Base-by-base conservation (phyloP, 352 stramenopile species). In the Phytopythium chamaehyphon region DNA sequence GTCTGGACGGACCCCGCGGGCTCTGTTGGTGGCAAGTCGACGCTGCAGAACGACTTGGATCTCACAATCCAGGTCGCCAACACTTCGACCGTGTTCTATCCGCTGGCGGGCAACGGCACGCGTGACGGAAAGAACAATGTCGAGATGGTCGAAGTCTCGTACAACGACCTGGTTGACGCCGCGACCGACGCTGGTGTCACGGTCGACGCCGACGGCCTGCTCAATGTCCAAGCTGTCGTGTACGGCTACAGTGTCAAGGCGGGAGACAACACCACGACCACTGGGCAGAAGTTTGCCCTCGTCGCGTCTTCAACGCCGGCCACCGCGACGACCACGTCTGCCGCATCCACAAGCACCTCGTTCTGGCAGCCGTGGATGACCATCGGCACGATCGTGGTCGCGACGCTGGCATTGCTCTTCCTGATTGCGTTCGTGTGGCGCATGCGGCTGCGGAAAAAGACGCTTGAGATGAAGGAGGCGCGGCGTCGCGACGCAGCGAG, bases 351-450 rank as follows among this genome's bases (percentile, higher is more conserved):
- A 0, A 51, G 51, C 10, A 43, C 42, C 2, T 44, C 37, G 3
- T 87, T 88, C 57, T 90, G 76, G 79, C 71, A 90, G 59, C 76
- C 79, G 15, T 90, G 79, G 79, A 90, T 90, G 76, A 86, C 70
- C 15, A 77, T 90, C 50, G 79, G 71, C 16, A 61, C 66, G 2
- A 63, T 88, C 37, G 57, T 87, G 10, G 60, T 78, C 1, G 73
- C 65, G 4, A 83, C 66, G 7, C 26, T 89, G 2, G 55, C 57
- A 15, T 26, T 85, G 42, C 59, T 89, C n/a, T 74, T 86, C 26
- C 47, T 75, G 19, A 82, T 87, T 28, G 73, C 69, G 2, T 49
- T 83, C 35, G 45, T 60, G 9, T 88, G 75, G 74, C 74, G 71
- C 19, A 53, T 81, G 56, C 71, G 60, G 5, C 49, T 65, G 23